Base-by-base conservation (phyloP, 768 basidiomycete species). In the Collybia nuda region DNA sequence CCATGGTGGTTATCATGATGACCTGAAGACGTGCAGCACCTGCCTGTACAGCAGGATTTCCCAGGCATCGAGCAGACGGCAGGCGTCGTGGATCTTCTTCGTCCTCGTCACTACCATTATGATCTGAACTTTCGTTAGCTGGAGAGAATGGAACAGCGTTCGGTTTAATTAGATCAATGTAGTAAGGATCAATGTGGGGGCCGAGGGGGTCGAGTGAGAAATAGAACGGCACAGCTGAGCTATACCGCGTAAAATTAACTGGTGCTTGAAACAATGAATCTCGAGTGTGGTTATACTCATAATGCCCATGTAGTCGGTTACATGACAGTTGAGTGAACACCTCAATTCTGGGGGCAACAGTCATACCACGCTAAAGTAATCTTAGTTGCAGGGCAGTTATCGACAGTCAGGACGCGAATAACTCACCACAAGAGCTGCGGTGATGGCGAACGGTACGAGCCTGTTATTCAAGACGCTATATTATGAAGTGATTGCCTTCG, bases 261-360 rank as follows among this genome's bases (percentile, higher is more conserved):
- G 47, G 42, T 36, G 53, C 23, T 26, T 50, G 53, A 12, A 57
- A 45, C 8, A 37, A 39, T n/a, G 55, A 48, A 39, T 53, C 53
- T 14, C 62, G 58, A 7, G 66, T 70, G 47, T 68, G 69, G 53
- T 81, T 74, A 64, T 77, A 75, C 22, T 69, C 62, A 19, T 70
- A 67, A 54, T 79, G 57, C 15, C 67, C 68, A 43, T 73, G 76
- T 42, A 86, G 60, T 18, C 71, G 72, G 51, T 79, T 76, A 68
- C 91, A 92, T 8, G 91, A 80, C 22, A 92, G 73, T 58, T 90
- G 84, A 19, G 86, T 90, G 67, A 81, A 89, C 23, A 93, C 81
- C 67, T 90, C 84, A 14, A 93, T 83, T 44, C 90, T 81, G 18
- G 90, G 84, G 12, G 88, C 88, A 24, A 89, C 69, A 3, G 90